Base-by-base conservation (phyloP, 1,284 basidiomycete species). In the Entoloma clypeatum region DNA sequence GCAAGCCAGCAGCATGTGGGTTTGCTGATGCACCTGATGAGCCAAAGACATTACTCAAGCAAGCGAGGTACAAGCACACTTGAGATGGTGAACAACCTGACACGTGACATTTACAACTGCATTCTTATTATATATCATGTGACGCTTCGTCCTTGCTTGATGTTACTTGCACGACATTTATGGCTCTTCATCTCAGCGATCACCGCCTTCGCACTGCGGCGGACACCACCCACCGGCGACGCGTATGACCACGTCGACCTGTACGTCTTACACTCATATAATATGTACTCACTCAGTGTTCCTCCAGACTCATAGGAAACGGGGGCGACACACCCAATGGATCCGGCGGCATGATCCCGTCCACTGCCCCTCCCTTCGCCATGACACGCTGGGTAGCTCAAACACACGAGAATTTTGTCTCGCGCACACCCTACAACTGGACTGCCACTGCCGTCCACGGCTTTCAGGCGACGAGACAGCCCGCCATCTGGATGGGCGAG, bases 401-500 rank as follows among this genome's bases (percentile, higher is more conserved):
- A 56, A 86, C 80, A 9, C 74, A 79, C 42, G 64, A 74, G 38
- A 82, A 85, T 61, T 85, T 81, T 47, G 86, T 90, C 36, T 88
- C 85, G 1, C 73, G 80, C 39, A 84, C 81, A 3, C 84, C 87
- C 0, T 91, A 87, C 58, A 89, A 90, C 58, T 74, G 79, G 59
- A 83, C 82, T 0, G 76, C 61, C 5, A 67, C 63, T 2, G 59
- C 58, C 4, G 74, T 90, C 1, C 79, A 86, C 53, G 87, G 87
- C 0, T 88, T 90, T 52, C 78, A 83, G 44, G 83, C 76, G 2
- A 90, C 87, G 0, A 80, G 87, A 44, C 87, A 91, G 54, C 89
- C 89, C 0, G 89, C 89, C 0, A 90, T 92, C 31, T 92, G 89
- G 89, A 92, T 92, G 88, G 89, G 87, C 23, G 86, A 90, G 57